Percentiles rank a stretch among this genome's conserved stretches.
phyloP scores from a whole-genome alignment of 208 protist species.

The Acanthamoeba sp. region DNA sequence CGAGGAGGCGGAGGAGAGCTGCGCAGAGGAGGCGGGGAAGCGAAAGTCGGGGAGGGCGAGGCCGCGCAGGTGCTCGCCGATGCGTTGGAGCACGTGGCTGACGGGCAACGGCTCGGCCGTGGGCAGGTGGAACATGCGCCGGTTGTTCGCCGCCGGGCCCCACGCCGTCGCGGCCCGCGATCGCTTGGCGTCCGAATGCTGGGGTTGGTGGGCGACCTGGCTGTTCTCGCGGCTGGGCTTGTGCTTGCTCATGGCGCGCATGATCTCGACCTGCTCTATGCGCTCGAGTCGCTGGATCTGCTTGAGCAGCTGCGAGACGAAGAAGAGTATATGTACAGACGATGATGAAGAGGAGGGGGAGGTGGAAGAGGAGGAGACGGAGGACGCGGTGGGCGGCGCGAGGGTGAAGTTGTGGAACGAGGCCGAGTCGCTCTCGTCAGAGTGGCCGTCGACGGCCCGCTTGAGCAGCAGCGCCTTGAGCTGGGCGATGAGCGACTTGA shows the following conservation, averaged over 20 bases:
- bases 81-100: not conserved
- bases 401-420: not conserved
- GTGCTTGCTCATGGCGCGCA: not conserved
- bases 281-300: constrained; percentile 17
- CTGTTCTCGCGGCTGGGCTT: not conserved
- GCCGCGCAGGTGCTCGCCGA: not conserved
- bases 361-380: not conserved
- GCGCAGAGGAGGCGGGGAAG: not conserved
- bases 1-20: not conserved
- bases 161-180: not conserved
- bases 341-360: no score
- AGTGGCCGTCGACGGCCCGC: not conserved
- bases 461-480: constrained; percentile 7
- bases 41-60: not conserved
- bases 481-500: not conserved
- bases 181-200: not conserved
- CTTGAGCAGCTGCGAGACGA: constrained; percentile 32
- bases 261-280: constrained; percentile 27
- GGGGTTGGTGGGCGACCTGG: not conserved
- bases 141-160: constrained; percentile 4
- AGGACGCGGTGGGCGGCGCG: not conserved
- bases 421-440: not conserved
- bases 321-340: constrained; percentile 48
- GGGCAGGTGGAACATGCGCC: not conserved
- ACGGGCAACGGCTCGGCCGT: not conserved